phyloP scores from a whole-genome alignment of 2,329 filamentous ascomycete genomes.

The Sarocladium brachiariae region DNA sequence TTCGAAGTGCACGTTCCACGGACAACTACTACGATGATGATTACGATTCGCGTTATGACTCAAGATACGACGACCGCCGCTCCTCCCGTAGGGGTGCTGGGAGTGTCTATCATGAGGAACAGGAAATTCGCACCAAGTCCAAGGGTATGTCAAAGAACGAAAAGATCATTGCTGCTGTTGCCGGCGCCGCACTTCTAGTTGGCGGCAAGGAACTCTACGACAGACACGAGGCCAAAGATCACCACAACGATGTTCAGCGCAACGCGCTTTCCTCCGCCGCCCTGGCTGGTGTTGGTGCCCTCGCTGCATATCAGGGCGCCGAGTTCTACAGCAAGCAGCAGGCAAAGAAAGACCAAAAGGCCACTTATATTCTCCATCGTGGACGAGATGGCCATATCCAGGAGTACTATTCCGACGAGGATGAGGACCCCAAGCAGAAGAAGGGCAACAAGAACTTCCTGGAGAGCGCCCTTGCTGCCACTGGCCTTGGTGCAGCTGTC shows the following conservation, averaged over 20 bases:
- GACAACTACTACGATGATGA: constrained; percentile 55
- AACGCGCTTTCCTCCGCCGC: constrained; percentile 54
- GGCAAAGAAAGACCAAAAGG: constrained; percentile 49
- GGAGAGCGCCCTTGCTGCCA: constrained; percentile 55
- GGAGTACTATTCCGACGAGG: constrained; percentile 53
- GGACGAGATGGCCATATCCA: constrained; percentile 44
- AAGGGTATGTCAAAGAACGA: constrained; percentile 51
- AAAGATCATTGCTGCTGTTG: constrained; percentile 60
- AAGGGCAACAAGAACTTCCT: constrained; percentile 59
- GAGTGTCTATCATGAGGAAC: constrained; percentile 50
- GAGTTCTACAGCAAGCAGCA: constrained; percentile 56
- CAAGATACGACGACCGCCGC: constrained; percentile 43
- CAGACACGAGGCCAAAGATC: constrained; percentile 50
- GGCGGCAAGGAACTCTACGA: constrained; percentile 62
- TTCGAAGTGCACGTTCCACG: constrained; percentile 57
- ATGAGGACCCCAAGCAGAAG: constrained; percentile 44
- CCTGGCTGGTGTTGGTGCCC: constrained; percentile 55
- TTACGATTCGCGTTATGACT: constrained; percentile 26
- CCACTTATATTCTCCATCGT: constrained; percentile 45
- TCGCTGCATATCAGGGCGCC: constrained; percentile 57
- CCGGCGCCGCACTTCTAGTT: constrained; percentile 56
- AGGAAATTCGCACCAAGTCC: constrained; percentile 43
- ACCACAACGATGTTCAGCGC: constrained; percentile 41
- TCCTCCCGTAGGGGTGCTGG: constrained; percentile 41
- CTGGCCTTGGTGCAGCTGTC: constrained; percentile 54